Percentiles rank a stretch among this genome's conserved stretches.
Evolutionary conservation across 306 rosid species (phyloP).

Genomic region (Bauhinia variegata): DNA sequence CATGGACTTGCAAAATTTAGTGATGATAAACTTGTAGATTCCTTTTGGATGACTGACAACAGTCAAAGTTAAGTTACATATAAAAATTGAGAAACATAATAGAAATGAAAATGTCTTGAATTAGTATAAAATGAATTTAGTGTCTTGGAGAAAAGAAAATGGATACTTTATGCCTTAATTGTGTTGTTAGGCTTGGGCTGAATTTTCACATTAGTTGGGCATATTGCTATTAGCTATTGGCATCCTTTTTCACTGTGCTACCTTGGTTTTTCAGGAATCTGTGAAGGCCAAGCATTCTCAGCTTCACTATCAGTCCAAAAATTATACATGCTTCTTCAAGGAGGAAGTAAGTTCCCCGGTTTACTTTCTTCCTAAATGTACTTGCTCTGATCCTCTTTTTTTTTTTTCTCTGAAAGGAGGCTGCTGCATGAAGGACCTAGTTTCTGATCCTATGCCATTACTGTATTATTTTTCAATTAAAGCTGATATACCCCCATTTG

Average conservation of each 20-base stretch:
- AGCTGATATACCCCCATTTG: slow-evolving; percentile 95
- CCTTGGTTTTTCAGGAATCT: slow-evolving; percentile 67
- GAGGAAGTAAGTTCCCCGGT: slow-evolving; percentile 78
- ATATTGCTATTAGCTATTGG: background rate
- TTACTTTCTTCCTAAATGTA: slow-evolving; percentile 24
- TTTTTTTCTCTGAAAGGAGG: slow-evolving; percentile 9
- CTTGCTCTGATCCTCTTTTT: slow-evolving; percentile 8
- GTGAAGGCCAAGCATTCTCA: slow-evolving; percentile 97
- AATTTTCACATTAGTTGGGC: background rate
- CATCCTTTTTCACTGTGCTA: slow-evolving; percentile 14
- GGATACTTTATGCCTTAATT: background rate
- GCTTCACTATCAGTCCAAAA: slow-evolving; percentile 97
- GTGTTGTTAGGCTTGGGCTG: background rate
- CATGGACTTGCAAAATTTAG: slow-evolving; percentile 18
- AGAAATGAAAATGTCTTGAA: slow-evolving; percentile 7
- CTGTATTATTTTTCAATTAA: slow-evolving; percentile 31
- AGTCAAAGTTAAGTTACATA: background rate
- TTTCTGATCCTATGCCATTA: slow-evolving; percentile 22
- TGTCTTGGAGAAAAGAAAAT: background rate
- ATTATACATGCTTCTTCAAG: slow-evolving; percentile 95
- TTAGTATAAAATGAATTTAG: slow-evolving; percentile 1
- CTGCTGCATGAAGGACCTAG: slow-evolving; percentile 15
- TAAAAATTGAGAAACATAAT: background rate
- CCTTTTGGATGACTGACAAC: slow-evolving; percentile 17
- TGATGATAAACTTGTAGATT: slow-evolving; percentile 27